Conservation (phyloP, 495 filamentous ascomycete genomes). For the Cairneyella variabilis region DNA sequence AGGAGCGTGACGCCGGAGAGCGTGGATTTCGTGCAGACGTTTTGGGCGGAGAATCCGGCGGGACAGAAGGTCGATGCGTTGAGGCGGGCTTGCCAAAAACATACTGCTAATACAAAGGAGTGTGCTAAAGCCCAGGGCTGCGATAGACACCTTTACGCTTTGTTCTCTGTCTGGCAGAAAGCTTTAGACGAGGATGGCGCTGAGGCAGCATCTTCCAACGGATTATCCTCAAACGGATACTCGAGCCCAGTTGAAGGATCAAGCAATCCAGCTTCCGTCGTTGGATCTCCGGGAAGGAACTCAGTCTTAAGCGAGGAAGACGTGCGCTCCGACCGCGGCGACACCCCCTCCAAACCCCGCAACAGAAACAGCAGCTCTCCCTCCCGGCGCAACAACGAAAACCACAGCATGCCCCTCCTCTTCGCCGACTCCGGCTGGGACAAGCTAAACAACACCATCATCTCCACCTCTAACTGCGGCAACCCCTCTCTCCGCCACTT, state of each 20-base stretch:
- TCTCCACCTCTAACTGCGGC: conserved; percentile 97
- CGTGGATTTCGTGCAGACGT: conserved; percentile 83
- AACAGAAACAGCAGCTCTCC: conserved; percentile 24
- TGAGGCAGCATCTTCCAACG: conserved; percentile 49
- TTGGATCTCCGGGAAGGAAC: conserved; percentile 54
- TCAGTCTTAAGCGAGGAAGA: conserved; percentile 33
- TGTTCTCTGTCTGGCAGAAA: conserved; percentile 94
- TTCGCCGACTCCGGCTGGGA: conserved; percentile 93
- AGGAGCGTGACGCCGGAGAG: conserved; percentile 78
- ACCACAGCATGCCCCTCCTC: conserved; percentile 32
- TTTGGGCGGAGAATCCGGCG: conserved; percentile 88
- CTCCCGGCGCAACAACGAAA: conserved; percentile 17
- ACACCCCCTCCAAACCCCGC: too few relatives aligned
- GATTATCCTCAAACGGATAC: conserved; percentile 56
- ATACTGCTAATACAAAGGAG: conserved; percentile 74
- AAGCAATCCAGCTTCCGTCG: conserved; percentile 38
- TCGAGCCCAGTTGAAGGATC: conserved; percentile 45
- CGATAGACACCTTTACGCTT: conserved; percentile 88
- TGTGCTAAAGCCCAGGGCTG: conserved; percentile 92
- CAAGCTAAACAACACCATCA: conserved; percentile 87
- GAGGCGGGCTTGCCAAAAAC: conserved; percentile 75
- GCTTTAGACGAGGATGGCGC: conserved; percentile 69
- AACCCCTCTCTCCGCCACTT: conserved; percentile 97
- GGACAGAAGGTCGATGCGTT: conserved; percentile 80
- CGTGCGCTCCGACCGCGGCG: conserved; percentile 15